phyloP scores from a whole-genome alignment of 805 yeast species.

The Kodamaea fukazawae region DNA sequence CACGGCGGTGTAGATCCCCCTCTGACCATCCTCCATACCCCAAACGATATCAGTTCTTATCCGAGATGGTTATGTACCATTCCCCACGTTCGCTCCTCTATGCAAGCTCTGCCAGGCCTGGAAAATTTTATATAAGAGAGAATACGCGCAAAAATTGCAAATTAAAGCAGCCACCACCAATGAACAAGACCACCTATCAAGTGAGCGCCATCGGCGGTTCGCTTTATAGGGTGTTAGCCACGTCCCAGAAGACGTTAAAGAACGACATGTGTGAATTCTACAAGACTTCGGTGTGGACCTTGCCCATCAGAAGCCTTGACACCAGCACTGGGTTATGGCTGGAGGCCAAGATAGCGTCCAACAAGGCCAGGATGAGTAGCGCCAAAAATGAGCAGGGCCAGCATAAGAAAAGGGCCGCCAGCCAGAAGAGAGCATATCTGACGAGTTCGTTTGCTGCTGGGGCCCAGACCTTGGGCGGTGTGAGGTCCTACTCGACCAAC shows the following conservation, averaged over 20 bases:
- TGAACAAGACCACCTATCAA: conserved; percentile 19
- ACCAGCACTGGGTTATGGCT: conserved; percentile 23
- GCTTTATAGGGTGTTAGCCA: conserved; percentile 19
- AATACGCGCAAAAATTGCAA: not conserved
- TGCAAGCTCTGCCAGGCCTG: conserved; percentile 2
- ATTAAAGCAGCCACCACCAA: not conserved
- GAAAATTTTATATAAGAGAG: conserved; percentile 5
- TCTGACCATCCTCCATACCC: too few relatives aligned
- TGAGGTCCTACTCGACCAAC: conserved; percentile 9
- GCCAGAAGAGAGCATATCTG: too few relatives aligned
- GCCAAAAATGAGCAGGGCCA: not conserved
- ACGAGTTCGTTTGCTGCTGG: too few relatives aligned
- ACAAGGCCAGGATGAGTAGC: not conserved
- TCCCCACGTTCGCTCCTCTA: conserved; percentile 1
- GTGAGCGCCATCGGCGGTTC: conserved; percentile 26
- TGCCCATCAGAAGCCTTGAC: conserved; percentile 22
- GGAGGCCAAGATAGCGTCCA: not conserved
- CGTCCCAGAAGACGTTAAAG: conserved; percentile 16
- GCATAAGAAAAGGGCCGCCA: not conserved
- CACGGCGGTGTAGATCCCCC: too few relatives aligned
- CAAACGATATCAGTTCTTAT: too few relatives aligned
- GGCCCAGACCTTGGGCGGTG: not conserved
- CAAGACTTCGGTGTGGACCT: conserved; percentile 19
- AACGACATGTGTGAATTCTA: conserved; percentile 21
- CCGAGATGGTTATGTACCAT: too few relatives aligned